Base-by-base conservation (phyloP, 257 asterid genomes). In the Salvia rosmarinus region DNA sequence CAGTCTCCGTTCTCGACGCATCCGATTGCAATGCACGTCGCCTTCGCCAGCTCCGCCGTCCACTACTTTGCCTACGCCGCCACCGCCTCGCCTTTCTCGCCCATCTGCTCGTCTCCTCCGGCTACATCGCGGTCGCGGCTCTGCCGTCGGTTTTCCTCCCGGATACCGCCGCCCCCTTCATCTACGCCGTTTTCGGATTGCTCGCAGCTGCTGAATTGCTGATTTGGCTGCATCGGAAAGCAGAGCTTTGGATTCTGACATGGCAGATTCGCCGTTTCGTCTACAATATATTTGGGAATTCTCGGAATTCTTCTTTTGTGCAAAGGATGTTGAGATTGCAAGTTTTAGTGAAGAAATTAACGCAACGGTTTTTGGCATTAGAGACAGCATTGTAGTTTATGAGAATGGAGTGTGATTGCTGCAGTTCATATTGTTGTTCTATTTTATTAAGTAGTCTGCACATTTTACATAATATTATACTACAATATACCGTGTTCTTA, bases 21-120 rank as follows among this genome's bases (percentile, higher is more conserved):
- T 47, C 71, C 71, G 0, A 5, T 19, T 14, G 21, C 71, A 8
- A 65, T 65, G 59, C 39, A 2, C 44, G 58, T 25, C 59, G 32
- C 71, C 9, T 44, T 65, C 20, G 6, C 44, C 71, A 65, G 59
- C 59, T 43, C 57, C 57, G 57, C 46, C 64, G 21, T 52, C 73
- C 14, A 19, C 54, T 68, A 52, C 54, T 11, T 37, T 0, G 64
- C 40, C 42, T 68, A 13, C 42, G 4, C 64, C 16, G 54, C 64
- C 40, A 6, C 64, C 44, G 6, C 17, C 20, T 34, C 20, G 35
- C 60, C 44, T 5, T 10, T 20, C n/a, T 30, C 34, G 60, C 72
- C 6, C 60, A 17, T 1, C 4, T 37, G 46, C 10, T 66, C 7
- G 16, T 65, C 58, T 44, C 28, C 4, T 13, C 54, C 25, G 30